Base-by-base conservation (phyloP, 441 rosid genomes). In the Croton laevigatus region DNA sequence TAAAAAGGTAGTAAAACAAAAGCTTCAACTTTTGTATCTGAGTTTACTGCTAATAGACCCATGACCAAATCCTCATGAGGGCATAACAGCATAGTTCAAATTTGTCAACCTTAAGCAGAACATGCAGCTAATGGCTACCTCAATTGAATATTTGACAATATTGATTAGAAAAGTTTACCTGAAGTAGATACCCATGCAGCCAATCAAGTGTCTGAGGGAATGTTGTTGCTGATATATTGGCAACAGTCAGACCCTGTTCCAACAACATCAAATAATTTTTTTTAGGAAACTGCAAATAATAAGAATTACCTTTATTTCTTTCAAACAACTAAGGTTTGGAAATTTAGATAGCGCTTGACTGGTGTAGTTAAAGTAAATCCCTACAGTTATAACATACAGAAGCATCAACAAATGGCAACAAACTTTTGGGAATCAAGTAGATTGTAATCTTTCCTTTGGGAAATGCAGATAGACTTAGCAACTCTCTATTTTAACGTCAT, bases 141-240 rank as follows among this genome's bases (percentile, higher is more conserved):
- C 19, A 68, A 51, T 61, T 71, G 58, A 67, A 53, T 61, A 49
- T 65, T 49, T 48, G 48, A 49, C 9, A 6, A 71, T 19, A 36
- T 63, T 62, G 66, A 63, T 36, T 10, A 57, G 51, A 44, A 58
- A 55, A 53, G 17, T 38, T 58, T 78, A 90, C 96, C 93, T 88
- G 91, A 77, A 90, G 91, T 82, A 88, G 91, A 86, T 88, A 77
- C 44, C 86, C 84, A 52, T 90, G 96, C 80, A 90, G 83, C 81
- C 84, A 81, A 81, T 90, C 96, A 62, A 90, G 78, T 20, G 91
- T 88, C 74, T 88, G 93, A 17, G 96, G 93, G 79, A 90, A 90
- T 27, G 91, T 85, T 75, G 90, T 90, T 38, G 90, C 89, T 14
- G 96, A 82, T 82, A 90, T 73, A 71, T 82, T 87, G 75, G 78